Percentiles rank a stretch among this genome's conserved stretches.
Evolutionary conservation across 2,329 filamentous ascomycete genomes (phyloP).

Genomic region (Aspergillus sergii): DNA sequence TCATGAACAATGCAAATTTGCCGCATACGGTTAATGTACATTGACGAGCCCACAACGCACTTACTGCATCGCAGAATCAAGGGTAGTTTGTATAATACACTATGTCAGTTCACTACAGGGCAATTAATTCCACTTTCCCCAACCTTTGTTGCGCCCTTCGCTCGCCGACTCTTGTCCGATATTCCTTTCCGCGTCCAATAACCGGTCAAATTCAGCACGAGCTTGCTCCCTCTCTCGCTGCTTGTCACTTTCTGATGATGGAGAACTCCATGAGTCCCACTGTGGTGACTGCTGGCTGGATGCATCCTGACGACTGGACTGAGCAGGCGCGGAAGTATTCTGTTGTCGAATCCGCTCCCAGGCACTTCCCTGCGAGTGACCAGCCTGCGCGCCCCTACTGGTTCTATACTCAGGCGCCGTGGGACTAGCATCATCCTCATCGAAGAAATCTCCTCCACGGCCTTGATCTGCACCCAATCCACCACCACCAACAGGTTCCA

Average conservation of each 20-base stretch:
- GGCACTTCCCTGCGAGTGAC: slow-evolving; percentile 29
- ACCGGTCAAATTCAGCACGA: slow-evolving; percentile 46
- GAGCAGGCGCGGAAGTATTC: slow-evolving; percentile 14
- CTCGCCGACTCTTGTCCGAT: slow-evolving; percentile 16
- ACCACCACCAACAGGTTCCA: neutral
- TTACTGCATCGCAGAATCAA: neutral
- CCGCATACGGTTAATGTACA: neutral
- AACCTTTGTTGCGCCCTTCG: slow-evolving; percentile 15
- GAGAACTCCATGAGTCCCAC: slow-evolving; percentile 1
- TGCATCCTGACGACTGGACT: neutral
- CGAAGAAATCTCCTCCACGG: slow-evolving; percentile 33
- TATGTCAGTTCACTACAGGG: neutral
- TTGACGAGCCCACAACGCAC: neutral
- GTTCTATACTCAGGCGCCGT: slow-evolving; percentile 35
- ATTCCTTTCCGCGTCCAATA: slow-evolving; percentile 46
- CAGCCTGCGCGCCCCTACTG: slow-evolving; percentile 8
- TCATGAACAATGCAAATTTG: neutral
- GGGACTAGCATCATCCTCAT: slow-evolving; percentile 42
- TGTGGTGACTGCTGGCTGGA: neutral
- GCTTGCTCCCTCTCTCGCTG: slow-evolving; percentile 40
- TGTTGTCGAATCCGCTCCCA: slow-evolving; percentile 44
- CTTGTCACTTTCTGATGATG: slow-evolving; percentile 20
- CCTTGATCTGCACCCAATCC: slow-evolving; percentile 8
- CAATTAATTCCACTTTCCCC: slow-evolving; percentile 24
- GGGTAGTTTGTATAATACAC: neutral